A percentile compares a stretch with the other conserved stretches of the same genome.
phyloP scores from a whole-genome alignment of 1,284 basidiomycete species.

The Cystobasidiaceae sp. region DNA sequence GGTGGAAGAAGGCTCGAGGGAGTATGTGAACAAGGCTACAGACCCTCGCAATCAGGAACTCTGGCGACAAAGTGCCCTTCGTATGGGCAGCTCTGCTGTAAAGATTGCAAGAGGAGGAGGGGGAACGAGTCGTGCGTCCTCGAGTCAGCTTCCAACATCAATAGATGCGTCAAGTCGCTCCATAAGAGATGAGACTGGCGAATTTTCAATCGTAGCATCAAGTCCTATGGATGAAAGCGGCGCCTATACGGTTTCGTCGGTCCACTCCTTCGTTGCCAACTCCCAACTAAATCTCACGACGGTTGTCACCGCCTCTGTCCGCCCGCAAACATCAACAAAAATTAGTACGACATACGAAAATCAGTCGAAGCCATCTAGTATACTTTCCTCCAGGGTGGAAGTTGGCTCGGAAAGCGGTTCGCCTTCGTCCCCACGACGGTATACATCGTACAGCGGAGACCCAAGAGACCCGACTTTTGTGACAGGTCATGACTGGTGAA shows the following conservation, averaged over 20 bases:
- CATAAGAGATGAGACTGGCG: slow-evolving; percentile 9
- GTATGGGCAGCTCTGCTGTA: not conserved
- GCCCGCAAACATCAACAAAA: not conserved
- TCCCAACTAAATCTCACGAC: slow-evolving; percentile 6
- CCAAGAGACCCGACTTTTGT: not conserved
- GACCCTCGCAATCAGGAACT: slow-evolving; percentile 13
- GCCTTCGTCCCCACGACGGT: not conserved
- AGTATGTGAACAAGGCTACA: slow-evolving; percentile 14
- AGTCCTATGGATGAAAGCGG: not conserved
- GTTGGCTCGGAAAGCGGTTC: not conserved
- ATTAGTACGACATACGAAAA: too few species aligned
- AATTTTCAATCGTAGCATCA: slow-evolving; percentile 2
- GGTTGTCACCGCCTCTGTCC: not conserved
- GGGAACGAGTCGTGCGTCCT: slow-evolving; percentile 14
- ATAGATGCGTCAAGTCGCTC: not conserved
- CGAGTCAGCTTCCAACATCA: too few species aligned
- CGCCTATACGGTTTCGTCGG: not conserved
- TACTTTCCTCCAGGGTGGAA: too few species aligned
- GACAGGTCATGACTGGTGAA: not conserved
- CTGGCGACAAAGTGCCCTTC: not conserved
- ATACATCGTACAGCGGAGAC: not conserved
- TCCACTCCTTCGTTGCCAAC: slow-evolving; percentile 8
- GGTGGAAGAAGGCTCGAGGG: slow-evolving; percentile 16
- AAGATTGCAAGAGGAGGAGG: slow-evolving; percentile 10
- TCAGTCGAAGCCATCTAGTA: too few species aligned